Evolutionary conservation across 257 asterid genomes (phyloP).

Genomic region (Ligustrum vulgare): DNA sequence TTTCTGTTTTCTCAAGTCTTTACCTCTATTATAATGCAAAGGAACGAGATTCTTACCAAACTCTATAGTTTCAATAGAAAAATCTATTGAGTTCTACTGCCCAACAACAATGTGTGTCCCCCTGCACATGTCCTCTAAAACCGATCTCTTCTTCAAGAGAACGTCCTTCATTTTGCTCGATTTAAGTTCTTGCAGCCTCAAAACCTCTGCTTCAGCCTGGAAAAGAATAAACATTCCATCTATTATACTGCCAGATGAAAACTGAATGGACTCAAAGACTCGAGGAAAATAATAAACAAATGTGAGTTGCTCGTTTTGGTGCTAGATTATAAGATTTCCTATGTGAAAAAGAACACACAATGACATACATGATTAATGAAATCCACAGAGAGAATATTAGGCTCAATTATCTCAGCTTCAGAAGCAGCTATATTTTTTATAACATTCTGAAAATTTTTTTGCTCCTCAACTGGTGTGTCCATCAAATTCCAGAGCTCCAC

Average conservation of each 20-base stretch:
- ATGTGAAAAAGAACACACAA: not conserved
- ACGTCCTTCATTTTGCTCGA: slow-evolving; percentile 78
- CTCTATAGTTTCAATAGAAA: slow-evolving; percentile 62
- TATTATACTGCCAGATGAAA: slow-evolving; percentile 15
- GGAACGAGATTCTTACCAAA: slow-evolving; percentile 45
- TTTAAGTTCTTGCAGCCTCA: slow-evolving; percentile 68
- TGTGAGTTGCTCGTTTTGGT: not conserved
- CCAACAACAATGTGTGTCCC: slow-evolving; percentile 71
- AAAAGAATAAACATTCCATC: slow-evolving; percentile 21
- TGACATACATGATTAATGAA: slow-evolving; percentile 50
- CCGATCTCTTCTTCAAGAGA: slow-evolving; percentile 58
- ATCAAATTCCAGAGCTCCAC: slow-evolving; percentile 87
- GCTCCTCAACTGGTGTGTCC: slow-evolving; percentile 83
- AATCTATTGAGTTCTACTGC: slow-evolving; percentile 39
- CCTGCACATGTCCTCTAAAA: slow-evolving; percentile 68
- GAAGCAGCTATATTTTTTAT: slow-evolving; percentile 63
- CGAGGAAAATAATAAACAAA: not conserved
- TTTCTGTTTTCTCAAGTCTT: not conserved
- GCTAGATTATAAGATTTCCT: not conserved
- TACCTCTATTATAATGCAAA: not conserved
- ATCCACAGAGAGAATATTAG: slow-evolving; percentile 60
- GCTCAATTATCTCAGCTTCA: slow-evolving; percentile 68
- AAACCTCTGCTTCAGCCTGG: slow-evolving; percentile 82
- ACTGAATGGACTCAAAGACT: not conserved
- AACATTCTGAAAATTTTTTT: slow-evolving; percentile 59